Base-by-base conservation (phyloP, 257 asterid genomes). In the Plantago major region DNA sequence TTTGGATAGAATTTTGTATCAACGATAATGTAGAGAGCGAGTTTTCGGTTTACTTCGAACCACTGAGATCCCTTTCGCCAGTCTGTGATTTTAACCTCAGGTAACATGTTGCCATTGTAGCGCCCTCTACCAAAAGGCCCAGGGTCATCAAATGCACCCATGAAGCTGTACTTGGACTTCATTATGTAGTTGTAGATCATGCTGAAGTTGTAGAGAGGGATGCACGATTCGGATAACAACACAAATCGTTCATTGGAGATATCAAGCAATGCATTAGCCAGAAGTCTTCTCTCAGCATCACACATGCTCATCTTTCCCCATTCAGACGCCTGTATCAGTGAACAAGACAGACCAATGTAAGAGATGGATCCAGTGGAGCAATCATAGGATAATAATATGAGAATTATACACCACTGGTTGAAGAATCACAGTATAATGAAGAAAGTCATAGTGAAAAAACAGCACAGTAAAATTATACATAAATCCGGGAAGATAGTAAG, bases 11-110 rank as follows among this genome's bases (percentile, higher is more conserved):
- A 80, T 50, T 77, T 78, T 0, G 67, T 68, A 46, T 85, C 94
- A 10, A 67, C 66, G 42, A 85, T 64, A 3, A 82, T 62, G 62
- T 64, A 62, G 46, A 74, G 60, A 26, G 94, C 94, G 15, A 82
- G 83, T 48, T 76, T 68, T 19, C 89, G 28, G 69, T 69, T 75
- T 67, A 82, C 62, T 42, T 84, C 92, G 52, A 84, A 81, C 92
- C 88, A 84, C 19, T 84, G 91, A 0, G 89, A 84, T 11, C 93
- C 93, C 68, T 84, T 84, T 6, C 89, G 85, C 89, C 94, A 85
- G 15, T 85, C 72, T 3, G 74, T 19, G 46, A 80, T 65, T 73
- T 70, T 71, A 17, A 86, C 82, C 64, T 81, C 89, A 0, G 95
- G 92, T 11, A 68, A 42, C 91, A 86, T 83, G 82, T 71, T 43